Conservation (phyloP, 2,329 filamentous ascomycete species). For the Epichloe brachyelytri region DNA sequence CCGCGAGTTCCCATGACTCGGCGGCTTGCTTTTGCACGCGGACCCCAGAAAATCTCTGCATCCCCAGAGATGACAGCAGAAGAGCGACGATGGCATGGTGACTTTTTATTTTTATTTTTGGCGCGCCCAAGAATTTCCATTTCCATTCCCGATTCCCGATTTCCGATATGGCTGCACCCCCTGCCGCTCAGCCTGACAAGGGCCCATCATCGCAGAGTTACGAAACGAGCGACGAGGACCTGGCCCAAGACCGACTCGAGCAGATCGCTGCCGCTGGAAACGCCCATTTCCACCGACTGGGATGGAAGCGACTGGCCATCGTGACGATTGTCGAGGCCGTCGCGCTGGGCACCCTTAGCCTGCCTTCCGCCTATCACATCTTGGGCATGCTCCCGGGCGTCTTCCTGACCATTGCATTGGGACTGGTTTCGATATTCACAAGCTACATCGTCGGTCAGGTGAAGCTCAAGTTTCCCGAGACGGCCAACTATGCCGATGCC, state of each 20-base stretch:
- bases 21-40: neutral
- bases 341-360: conserved; percentile 37
- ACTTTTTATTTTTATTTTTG: neutral
- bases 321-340: conserved; percentile 45
- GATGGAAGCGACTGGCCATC: conserved; percentile 43
- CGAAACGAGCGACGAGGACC: conserved; percentile 15
- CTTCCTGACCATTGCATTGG: conserved; percentile 21
- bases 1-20: conserved; percentile 4
- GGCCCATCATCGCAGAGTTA: neutral
- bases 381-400: conserved; percentile 39
- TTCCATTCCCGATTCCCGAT: neutral
- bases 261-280: conserved; percentile 28
- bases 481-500: conserved; percentile 56
- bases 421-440: conserved; percentile 35
- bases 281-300: conserved; percentile 38
- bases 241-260: conserved; percentile 24
- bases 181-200: conserved; percentile 1
- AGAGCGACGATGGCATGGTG: neutral
- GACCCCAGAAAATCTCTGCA: conserved; percentile 1
- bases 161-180: neutral
- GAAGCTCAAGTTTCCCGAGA: conserved; percentile 36
- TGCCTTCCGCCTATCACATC: conserved; percentile 38
- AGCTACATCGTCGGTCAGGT: conserved; percentile 33
- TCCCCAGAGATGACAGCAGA: neutral
- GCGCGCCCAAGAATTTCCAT: neutral